phyloP scores from a whole-genome alignment of 108 stramenopile genomes.

The Mayamaea pseudoterrestris region DNA sequence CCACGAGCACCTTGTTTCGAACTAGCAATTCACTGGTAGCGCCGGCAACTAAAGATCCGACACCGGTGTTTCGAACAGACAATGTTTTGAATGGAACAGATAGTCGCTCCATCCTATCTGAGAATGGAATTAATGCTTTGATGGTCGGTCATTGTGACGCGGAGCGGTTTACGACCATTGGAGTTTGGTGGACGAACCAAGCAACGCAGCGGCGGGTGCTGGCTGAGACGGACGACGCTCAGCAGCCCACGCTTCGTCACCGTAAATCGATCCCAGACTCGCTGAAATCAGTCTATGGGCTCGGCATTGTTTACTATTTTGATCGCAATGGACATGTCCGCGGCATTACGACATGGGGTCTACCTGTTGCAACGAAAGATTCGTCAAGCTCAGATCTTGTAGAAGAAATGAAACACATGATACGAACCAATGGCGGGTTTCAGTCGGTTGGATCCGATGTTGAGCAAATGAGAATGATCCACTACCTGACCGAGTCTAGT shows the following conservation, averaged over 20 bases:
- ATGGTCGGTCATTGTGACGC: constrained; percentile 73
- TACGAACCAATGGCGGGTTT: constrained; percentile 54
- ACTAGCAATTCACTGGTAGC: constrained; percentile 16
- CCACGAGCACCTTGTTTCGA: constrained; percentile 8
- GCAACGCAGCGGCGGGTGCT: constrained; percentile 32
- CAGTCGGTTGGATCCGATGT: constrained; percentile 37
- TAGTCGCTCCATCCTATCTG: constrained; percentile 21
- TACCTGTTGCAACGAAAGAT: constrained; percentile 44
- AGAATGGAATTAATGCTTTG: constrained; percentile 58
- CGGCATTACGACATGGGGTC: constrained; percentile 79
- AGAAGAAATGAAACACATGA: constrained; percentile 36
- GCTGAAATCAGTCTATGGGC: constrained; percentile 46
- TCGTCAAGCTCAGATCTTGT: constrained; percentile 38
- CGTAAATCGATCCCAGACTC: too few relatives aligned
- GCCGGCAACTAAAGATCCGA: constrained; percentile 17
- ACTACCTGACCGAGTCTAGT: constrained; percentile 29
- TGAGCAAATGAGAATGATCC: constrained; percentile 4
- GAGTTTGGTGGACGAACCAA: constrained; percentile 81
- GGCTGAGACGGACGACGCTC: background rate
- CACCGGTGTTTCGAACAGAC: constrained; percentile 74
- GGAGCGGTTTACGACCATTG: constrained; percentile 58
- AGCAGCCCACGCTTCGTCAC: too few relatives aligned
- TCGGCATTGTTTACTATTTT: constrained; percentile 70
- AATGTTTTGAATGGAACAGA: constrained; percentile 8
- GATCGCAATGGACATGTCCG: constrained; percentile 56